Conservation (phyloP, 2,329 filamentous ascomycete genomes). For the Aspergillus eucalypticola region DNA sequence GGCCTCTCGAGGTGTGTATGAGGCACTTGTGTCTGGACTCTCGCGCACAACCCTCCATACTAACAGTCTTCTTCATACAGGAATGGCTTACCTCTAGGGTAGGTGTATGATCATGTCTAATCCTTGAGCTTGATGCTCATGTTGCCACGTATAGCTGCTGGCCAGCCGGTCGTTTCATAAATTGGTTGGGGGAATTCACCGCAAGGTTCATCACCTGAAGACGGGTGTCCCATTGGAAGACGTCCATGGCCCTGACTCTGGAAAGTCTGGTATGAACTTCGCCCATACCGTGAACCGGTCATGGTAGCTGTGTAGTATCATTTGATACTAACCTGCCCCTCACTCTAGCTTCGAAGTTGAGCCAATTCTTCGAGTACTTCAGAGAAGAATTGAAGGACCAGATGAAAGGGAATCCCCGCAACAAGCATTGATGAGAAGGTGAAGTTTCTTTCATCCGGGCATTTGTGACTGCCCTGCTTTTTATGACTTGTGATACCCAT, state of each 20-base stretch:
- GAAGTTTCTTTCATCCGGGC: not conserved
- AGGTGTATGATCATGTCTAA: conserved; percentile 19
- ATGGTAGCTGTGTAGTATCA: not conserved
- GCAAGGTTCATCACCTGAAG: conserved; percentile 42
- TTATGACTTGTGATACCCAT: conserved; percentile 23
- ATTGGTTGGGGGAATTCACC: conserved; percentile 46
- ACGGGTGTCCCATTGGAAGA: conserved; percentile 44
- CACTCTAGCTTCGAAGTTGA: conserved; percentile 27
- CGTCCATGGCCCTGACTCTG: conserved; percentile 45
- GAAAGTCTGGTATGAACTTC: conserved; percentile 33
- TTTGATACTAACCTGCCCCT: conserved; percentile 5
- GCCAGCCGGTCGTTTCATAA: conserved; percentile 47
- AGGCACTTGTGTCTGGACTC: conserved; percentile 9
- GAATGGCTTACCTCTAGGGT: conserved; percentile 42
- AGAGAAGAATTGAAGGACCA: conserved; percentile 47
- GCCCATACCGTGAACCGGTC: not conserved
- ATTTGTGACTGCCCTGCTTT: not conserved
- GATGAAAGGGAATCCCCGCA: conserved; percentile 38
- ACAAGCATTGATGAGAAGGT: not conserved
- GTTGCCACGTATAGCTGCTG: conserved; percentile 36
- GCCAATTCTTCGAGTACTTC: conserved; percentile 41
- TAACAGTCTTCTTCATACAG: conserved; percentile 23
- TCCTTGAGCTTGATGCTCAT: conserved; percentile 12
- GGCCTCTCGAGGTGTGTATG: conserved; percentile 7
- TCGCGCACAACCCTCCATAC: not conserved